Percentiles rank a stretch among this genome's conserved stretches.
Evolutionary conservation across 768 basidiomycete species (phyloP).

Genomic region (Suillus occidentalis): DNA sequence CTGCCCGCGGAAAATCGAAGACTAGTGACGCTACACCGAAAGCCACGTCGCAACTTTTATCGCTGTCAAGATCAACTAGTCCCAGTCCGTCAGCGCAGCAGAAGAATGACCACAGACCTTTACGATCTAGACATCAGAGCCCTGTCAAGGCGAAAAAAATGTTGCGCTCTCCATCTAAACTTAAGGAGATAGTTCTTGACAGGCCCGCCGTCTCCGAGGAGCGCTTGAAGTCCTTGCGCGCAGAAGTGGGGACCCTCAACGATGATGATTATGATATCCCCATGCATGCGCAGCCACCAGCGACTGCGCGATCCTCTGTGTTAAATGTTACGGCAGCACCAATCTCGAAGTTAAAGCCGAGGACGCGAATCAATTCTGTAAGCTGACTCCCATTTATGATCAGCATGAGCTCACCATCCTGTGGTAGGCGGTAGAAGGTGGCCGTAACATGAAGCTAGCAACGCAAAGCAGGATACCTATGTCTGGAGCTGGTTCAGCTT

Average conservation of each 20-base stretch:
- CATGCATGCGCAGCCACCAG: conserved; percentile 5
- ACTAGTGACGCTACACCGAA: conserved; percentile 44
- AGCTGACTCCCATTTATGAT: conserved; percentile 12
- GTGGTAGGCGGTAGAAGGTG: conserved; percentile 19
- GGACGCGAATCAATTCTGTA: conserved; percentile 23
- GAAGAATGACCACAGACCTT: conserved; percentile 10
- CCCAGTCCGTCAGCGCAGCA: conserved; percentile 18
- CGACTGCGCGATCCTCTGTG: neutral
- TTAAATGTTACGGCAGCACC: conserved; percentile 6
- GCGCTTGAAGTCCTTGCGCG: conserved; percentile 22
- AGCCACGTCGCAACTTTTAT: conserved; percentile 17
- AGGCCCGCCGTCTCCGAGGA: conserved; percentile 27
- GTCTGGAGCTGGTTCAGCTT: conserved; percentile 13
- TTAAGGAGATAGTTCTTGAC: conserved; percentile 3
- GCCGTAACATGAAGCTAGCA: conserved; percentile 20
- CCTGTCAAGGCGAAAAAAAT: conserved; percentile 17
- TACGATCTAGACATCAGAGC: conserved; percentile 16
- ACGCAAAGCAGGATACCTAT: conserved; percentile 17
- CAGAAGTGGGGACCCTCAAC: conserved; percentile 18
- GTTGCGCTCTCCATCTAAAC: conserved; percentile 1
- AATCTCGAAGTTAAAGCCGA: conserved; percentile 27
- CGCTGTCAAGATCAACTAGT: conserved; percentile 11
- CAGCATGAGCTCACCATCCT: conserved; percentile 18
- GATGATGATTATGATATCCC: conserved; percentile 8
- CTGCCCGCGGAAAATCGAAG: conserved; percentile 36